phyloP scores from a whole-genome alignment of 2,329 filamentous ascomycete genomes.

The Boeremia lycopersici region DNA sequence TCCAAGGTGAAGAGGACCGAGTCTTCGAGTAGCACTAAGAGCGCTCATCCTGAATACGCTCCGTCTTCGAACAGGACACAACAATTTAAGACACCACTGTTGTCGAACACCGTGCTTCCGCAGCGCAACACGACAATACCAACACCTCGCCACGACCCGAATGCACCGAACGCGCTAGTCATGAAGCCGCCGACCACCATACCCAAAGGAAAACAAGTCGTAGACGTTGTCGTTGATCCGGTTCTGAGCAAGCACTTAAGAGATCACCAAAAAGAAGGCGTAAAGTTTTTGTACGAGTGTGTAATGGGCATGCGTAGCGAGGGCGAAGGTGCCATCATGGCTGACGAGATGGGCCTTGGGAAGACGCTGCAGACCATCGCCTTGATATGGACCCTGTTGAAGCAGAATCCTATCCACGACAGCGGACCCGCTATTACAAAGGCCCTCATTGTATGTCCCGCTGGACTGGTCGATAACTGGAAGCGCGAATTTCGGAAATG shows the following conservation, averaged over 20 bases:
- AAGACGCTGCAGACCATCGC: conserved; percentile 77
- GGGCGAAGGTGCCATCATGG: conserved; percentile 72
- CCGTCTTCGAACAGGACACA: conserved; percentile 49
- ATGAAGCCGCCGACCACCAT: conserved; percentile 66
- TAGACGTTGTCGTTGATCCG: conserved; percentile 76
- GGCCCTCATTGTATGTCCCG: conserved; percentile 74
- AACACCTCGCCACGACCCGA: conserved; percentile 69
- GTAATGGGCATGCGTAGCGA: conserved; percentile 73
- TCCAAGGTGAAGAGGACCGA: conserved; percentile 26
- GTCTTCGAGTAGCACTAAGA: conserved; percentile 33
- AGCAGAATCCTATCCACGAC: conserved; percentile 70
- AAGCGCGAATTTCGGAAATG: conserved; percentile 75
- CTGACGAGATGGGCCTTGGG: conserved; percentile 77
- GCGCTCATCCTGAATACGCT: conserved; percentile 45
- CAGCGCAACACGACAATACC: conserved; percentile 56
- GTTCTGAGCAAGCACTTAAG: conserved; percentile 66
- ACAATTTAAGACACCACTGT: conserved; percentile 67
- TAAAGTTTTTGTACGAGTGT: conserved; percentile 75
- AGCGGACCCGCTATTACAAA: conserved; percentile 68
- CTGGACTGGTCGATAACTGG: conserved; percentile 75
- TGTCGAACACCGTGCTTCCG: conserved; percentile 58
- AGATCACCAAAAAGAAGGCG: conserved; percentile 71
- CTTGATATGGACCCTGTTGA: conserved; percentile 72
- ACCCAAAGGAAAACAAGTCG: conserved; percentile 67
- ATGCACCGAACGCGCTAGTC: conserved; percentile 64